Evolutionary conservation across 2,329 filamentous ascomycete species (phyloP).

Genomic region (Microascus cirrosus): DNA sequence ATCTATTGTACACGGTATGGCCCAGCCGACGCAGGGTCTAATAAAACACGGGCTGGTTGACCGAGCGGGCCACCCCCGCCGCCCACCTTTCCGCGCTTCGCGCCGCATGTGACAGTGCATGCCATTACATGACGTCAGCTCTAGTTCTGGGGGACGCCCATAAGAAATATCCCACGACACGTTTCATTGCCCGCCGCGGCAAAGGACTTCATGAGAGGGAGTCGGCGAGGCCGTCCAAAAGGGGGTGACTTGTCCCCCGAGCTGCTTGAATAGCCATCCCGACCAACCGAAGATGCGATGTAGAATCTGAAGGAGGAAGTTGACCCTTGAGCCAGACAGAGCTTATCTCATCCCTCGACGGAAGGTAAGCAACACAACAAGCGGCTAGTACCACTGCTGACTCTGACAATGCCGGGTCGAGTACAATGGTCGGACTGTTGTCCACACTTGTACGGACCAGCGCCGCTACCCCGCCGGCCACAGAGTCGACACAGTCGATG

Average conservation of each 20-base stretch:
- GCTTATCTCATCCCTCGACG: conserved; percentile 79
- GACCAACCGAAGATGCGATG: conserved; percentile 21
- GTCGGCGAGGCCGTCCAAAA: conserved; percentile 23
- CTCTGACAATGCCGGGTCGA: conserved; percentile 77
- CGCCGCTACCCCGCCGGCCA: conserved; percentile 81
- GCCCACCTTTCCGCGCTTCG: neutral
- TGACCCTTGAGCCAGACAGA: conserved; percentile 87
- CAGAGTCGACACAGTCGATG: conserved; percentile 88
- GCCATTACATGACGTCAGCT: neutral
- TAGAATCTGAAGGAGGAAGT: conserved; percentile 26
- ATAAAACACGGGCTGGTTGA: too few species aligned
- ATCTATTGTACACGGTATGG: neutral
- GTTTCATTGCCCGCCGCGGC: neutral
- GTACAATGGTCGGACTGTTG: conserved; percentile 38
- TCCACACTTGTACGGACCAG: conserved; percentile 39
- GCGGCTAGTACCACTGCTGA: conserved; percentile 68
- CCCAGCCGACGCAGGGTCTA: too few species aligned
- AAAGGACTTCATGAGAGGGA: conserved; percentile 8
- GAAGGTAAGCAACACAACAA: conserved; percentile 84
- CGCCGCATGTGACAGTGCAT: too few species aligned
- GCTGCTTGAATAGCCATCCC: conserved; percentile 28
- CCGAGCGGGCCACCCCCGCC: too few species aligned
- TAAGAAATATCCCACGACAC: neutral
- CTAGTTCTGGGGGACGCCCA: neutral
- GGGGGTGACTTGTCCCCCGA: conserved; percentile 20